A percentile compares a stretch with the other conserved stretches of the same genome.
Conservation (phyloP, 2,329 filamentous ascomycete species). For the Sarocladium strictum region DNA sequence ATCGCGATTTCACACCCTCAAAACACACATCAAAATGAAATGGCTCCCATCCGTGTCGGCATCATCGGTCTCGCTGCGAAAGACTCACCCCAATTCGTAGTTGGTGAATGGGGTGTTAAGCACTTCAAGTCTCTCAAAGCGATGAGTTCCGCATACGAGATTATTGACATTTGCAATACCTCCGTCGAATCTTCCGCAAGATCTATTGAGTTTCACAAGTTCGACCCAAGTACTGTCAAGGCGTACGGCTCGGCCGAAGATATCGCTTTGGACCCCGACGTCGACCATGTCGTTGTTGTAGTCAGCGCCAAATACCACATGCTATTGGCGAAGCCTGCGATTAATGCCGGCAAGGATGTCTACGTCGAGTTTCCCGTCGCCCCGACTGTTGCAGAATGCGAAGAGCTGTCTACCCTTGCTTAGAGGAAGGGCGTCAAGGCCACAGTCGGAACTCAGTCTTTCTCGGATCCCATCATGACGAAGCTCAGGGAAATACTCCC, state of each 20-base stretch:
- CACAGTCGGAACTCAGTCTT: conserved; percentile 41
- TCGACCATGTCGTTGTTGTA: conserved; percentile 44
- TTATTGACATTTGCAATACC: conserved; percentile 44
- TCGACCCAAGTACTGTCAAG: conserved; percentile 26
- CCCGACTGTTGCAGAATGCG: conserved; percentile 26
- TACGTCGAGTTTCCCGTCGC: conserved; percentile 50
- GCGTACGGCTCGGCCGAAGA: conserved; percentile 37
- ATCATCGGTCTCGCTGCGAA: conserved; percentile 26
- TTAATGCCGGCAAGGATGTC: conserved; percentile 41
- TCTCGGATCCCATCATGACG: conserved; percentile 30
- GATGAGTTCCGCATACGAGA: conserved; percentile 30
- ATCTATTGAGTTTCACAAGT: conserved; percentile 32
- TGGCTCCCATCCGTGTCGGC: conserved; percentile 26
- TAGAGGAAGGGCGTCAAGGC: conserved; percentile 25
- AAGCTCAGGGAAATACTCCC: conserved; percentile 37
- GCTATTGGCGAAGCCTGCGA: conserved; percentile 30
- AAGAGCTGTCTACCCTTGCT: conserved; percentile 29
- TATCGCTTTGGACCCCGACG: conserved; percentile 36
- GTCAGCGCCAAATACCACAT: conserved; percentile 45
- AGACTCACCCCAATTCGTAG: conserved; percentile 35
- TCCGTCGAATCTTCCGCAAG: conserved; percentile 31
- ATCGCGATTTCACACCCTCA: too few species aligned
- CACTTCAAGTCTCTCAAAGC: conserved; percentile 40
- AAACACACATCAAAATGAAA: conserved; percentile 25
- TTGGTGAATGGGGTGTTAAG: conserved; percentile 41